phyloP scores from a whole-genome alignment of 2,329 filamentous ascomycete genomes.

The Calonectria montana region DNA sequence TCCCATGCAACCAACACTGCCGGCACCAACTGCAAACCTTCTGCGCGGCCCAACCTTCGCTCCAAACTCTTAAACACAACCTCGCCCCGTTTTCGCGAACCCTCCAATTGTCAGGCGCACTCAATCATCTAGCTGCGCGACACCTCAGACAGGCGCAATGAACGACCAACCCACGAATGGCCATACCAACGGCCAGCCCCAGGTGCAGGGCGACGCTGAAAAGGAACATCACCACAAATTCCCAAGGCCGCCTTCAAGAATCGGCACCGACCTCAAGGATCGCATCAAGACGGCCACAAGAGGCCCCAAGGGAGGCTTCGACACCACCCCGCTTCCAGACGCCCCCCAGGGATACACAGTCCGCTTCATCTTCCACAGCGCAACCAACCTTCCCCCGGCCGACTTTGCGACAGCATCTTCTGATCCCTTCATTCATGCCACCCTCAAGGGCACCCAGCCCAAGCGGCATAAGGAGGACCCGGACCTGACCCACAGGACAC shows the following conservation, averaged over 20 bases:
- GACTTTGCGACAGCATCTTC: conserved; percentile 83
- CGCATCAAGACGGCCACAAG: conserved; percentile 42
- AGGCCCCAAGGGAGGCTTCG: conserved; percentile 79
- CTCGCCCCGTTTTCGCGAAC: conserved; percentile 13
- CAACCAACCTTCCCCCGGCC: conserved; percentile 82
- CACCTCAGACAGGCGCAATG: conserved; percentile 23
- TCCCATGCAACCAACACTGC: conserved; percentile 29
- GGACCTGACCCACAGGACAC: conserved; percentile 77
- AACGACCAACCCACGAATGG: conserved; percentile 26
- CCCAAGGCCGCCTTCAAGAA: conserved; percentile 19
- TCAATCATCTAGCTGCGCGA: conserved; percentile 21
- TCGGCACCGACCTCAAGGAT: conserved; percentile 38
- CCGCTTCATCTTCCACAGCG: conserved; percentile 85
- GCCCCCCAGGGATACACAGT: conserved; percentile 85
- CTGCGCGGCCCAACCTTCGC: background rate
- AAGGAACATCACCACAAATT: conserved; percentile 22
- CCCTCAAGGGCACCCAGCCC: conserved; percentile 77
- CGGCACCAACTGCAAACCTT: conserved; percentile 10
- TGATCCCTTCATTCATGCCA: conserved; percentile 84
- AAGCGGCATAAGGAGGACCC: conserved; percentile 89
- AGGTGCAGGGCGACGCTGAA: background rate
- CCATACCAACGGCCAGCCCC: conserved; percentile 23
- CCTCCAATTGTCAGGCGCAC: background rate
- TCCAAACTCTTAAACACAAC: background rate
- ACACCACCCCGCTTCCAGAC: conserved; percentile 80